Evolutionary conservation across 176 grass and related monocot genomes (phyloP).

Genomic region (Oryza coarctata): DNA sequence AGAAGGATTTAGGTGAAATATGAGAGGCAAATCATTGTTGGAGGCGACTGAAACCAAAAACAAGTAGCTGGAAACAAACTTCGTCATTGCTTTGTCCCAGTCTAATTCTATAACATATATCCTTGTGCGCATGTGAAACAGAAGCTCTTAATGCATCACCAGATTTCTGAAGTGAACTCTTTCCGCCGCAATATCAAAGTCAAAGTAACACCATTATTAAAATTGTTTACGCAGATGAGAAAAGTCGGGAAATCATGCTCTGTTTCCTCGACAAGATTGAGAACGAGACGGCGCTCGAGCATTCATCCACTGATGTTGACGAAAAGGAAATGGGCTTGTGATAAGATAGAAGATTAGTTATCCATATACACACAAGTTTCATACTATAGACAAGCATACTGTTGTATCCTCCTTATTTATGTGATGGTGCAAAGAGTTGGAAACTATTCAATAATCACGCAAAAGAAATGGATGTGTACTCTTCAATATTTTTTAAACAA

Average conservation of each 20-base stretch:
- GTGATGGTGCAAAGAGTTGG: neutral
- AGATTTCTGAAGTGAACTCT: neutral
- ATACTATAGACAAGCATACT: neutral
- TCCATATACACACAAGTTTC: neutral
- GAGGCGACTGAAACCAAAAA: neutral
- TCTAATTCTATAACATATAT: neutral
- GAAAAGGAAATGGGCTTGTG: slow-evolving; percentile 45
- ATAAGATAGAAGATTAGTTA: neutral
- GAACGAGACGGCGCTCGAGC: slow-evolving; percentile 8
- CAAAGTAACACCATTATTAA: slow-evolving; percentile 11
- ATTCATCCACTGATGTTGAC: slow-evolving; percentile 27
- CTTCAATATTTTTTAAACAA: no score
- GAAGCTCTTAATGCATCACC: neutral
- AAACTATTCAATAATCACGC: neutral
- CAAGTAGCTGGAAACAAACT: neutral
- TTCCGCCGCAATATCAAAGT: neutral
- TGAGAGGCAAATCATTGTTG: neutral
- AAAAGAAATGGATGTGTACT: neutral
- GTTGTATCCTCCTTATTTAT: neutral
- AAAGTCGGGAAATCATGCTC: slow-evolving; percentile 42
- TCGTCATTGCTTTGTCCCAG: neutral
- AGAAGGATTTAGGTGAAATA: neutral
- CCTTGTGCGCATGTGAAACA: neutral
- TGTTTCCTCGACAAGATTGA: slow-evolving; percentile 67
- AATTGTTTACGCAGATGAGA: slow-evolving; percentile 47